Base-by-base conservation (phyloP, 306 rosid species). In the Biancaea sappan region DNA sequence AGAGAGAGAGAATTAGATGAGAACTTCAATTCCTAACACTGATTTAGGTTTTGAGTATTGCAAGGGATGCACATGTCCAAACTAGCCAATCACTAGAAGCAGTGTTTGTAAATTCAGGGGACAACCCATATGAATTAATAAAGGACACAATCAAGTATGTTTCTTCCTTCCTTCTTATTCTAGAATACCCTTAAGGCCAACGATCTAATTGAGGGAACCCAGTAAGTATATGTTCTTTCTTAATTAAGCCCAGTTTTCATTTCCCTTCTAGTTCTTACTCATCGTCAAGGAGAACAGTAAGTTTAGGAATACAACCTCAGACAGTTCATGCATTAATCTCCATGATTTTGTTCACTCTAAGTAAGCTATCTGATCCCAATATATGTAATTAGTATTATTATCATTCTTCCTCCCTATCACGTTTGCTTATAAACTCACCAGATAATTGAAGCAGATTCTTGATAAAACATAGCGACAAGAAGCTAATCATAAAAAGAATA, bases 21-120 rank as follows among this genome's bases (percentile, higher is more conserved):
- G 34, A 31, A 2, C 34, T 5, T 31, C 34, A 31, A 31, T 31
- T 31, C 34, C 34, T 5, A 19, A 69, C 38, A 15, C 25, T 68
- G 7, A 24, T 18, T 7, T 46, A 19, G 18, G 25, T 53, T 75
- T 31, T 75, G 6, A 69, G 59, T 79, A 72, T 28, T 68, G 46
- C 77, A 89, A 95, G 97, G 66, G 97, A 91, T 82, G 84, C 66
- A 7, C 32, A 60, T 11, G 85, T 85, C 60, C 87, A 81, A 83
- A 83, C 90, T 67, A 79, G 85, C 61, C 70, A 80, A 71, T 86
- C 88, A 46, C 74, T 80, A 25, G 90, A 89, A 79, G 85, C 84
- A 44, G 72, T 92, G 24, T 84, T 87, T 77, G 83, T 92, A 34
- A 89, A 89, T 80, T 89, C 85, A 43, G 96, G 95, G 57, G 84